Percentiles rank a stretch among this genome's conserved stretches.
These are phyloP conservation scores for Blastocystis sp. DNA, from an alignment of 352 stramenopile genomes.

Conservation along the genomic window DNA sequence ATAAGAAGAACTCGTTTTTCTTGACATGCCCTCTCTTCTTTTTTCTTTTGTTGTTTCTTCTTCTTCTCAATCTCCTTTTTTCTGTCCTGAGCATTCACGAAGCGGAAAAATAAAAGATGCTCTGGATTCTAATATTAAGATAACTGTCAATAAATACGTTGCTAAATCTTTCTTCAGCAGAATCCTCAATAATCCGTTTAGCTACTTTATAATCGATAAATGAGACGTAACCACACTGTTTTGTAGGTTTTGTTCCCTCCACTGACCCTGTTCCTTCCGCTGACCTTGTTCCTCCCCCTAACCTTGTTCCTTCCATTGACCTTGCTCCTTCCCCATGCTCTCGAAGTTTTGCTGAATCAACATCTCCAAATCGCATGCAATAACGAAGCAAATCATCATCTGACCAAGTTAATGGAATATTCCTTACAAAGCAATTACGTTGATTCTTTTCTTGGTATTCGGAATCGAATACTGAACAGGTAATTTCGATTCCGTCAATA, in stretches of 20 bases:
- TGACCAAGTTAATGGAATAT: constrained; percentile 3
- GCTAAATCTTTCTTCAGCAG: background rate
- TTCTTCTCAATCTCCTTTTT: constrained; percentile 16
- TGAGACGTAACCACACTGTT: background rate
- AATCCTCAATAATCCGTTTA: background rate
- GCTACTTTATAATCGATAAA: background rate
- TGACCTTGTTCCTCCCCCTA: background rate
- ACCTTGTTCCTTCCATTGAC: background rate
- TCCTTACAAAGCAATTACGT: constrained; percentile 19
- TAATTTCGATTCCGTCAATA: background rate
- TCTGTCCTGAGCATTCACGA: background rate
- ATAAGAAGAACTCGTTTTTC: background rate
- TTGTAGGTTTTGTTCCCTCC: background rate
- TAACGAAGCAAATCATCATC: background rate
- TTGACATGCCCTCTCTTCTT: background rate
- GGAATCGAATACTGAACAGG: background rate
- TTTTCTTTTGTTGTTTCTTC: background rate
- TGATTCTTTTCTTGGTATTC: background rate
- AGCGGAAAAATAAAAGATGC: background rate
- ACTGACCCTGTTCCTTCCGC: background rate
- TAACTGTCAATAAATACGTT: background rate
- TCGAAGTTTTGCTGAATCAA: background rate
- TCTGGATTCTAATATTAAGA: background rate
- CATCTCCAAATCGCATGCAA: constrained; percentile 20
- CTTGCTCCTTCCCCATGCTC: background rate